Conservation (phyloP, 495 filamentous ascomycete species). For the Amorphotheca resinae region DNA sequence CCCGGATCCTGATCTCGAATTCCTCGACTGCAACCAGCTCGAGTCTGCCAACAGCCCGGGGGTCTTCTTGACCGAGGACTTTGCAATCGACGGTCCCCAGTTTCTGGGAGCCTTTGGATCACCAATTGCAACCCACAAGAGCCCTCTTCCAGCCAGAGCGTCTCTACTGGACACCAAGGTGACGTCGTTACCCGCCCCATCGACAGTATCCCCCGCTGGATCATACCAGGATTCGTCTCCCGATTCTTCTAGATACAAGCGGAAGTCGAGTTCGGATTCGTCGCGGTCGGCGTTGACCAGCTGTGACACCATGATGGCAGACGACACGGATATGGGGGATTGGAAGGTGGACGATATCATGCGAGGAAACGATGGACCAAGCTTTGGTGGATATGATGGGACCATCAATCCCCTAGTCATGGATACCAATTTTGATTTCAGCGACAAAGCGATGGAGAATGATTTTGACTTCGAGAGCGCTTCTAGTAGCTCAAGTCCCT, state of each 20-base stretch:
- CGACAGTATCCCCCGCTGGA: constrained; percentile 28
- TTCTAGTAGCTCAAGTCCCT: constrained; percentile 48
- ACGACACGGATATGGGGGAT: constrained; percentile 20
- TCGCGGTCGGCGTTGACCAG: constrained; percentile 24
- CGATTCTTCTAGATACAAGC: constrained; percentile 32
- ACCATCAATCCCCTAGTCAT: constrained; percentile 23
- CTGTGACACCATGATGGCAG: constrained; percentile 20
- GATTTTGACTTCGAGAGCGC: constrained; percentile 62
- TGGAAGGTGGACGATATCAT: constrained; percentile 27
- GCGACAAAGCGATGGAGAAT: constrained; percentile 49
- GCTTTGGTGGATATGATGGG: constrained; percentile 11
- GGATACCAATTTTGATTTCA: constrained; percentile 38
- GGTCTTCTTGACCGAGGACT: constrained; percentile 18
- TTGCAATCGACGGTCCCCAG: constrained; percentile 6
- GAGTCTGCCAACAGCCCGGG: constrained; percentile 16
- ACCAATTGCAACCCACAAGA: constrained; percentile 11
- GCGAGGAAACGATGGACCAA: constrained; percentile 12
- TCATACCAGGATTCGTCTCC: constrained; percentile 36
- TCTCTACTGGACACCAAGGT: constrained; percentile 20
- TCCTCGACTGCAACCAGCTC: constrained; percentile 21
- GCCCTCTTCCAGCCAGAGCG: constrained; percentile 8
- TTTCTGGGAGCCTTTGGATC: constrained; percentile 9
- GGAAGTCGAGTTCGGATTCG: constrained; percentile 33
- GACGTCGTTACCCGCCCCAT: constrained; percentile 16
- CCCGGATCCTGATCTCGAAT: constrained; percentile 28